Evolutionary conservation across 305 asterid genomes (phyloP).

Genomic region (Fraxinus angustifolia): DNA sequence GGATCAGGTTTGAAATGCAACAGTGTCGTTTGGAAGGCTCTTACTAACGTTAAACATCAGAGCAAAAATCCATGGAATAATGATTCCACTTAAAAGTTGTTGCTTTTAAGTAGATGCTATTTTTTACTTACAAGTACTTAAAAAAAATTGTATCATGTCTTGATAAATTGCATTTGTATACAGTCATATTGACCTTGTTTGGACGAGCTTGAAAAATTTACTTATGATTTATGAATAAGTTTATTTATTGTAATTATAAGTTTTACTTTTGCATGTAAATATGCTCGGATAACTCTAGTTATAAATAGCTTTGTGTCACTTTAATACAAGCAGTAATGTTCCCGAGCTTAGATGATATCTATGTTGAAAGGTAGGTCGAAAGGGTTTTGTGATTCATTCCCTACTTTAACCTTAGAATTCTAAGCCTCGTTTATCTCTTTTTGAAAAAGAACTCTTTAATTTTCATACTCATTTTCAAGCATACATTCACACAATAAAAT

Average conservation of each 20-base stretch:
- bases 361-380: neutral
- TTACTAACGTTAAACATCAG: constrained; percentile 23
- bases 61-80: constrained; percentile 37
- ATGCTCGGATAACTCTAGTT: neutral
- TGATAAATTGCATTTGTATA: neutral
- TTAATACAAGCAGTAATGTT: neutral
- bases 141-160: neutral
- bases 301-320: neutral
- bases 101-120: neutral
- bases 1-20: constrained; percentile 74
- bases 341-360: neutral
- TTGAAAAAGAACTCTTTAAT: too few relatives aligned
- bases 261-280: neutral
- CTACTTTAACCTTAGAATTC: neutral
- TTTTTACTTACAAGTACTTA: neutral
- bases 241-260: neutral
- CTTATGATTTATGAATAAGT: neutral
- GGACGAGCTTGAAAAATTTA: neutral
- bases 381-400: neutral
- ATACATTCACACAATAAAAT: too few relatives aligned
- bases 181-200: neutral
- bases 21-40: constrained; percentile 63
- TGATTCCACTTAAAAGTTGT: neutral
- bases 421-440: too few relatives aligned
- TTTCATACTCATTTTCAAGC: too few relatives aligned